Conservation (phyloP, 2,329 filamentous ascomycete genomes). For the Talaromyces atroroseus region DNA sequence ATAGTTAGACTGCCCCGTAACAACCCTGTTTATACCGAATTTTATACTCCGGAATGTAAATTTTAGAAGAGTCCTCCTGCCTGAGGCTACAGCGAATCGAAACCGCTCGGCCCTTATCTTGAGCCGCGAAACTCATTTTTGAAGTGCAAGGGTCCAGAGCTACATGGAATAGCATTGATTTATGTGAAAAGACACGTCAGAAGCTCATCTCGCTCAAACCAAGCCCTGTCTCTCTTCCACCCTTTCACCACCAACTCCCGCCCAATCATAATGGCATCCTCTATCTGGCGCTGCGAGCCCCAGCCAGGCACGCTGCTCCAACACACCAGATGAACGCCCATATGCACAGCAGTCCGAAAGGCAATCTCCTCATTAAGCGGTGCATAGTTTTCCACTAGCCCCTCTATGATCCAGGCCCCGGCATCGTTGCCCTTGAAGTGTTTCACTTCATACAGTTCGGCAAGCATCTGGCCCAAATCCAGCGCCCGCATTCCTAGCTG, state of each 20-base stretch:
- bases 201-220: constrained; percentile 2
- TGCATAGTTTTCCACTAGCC: neutral
- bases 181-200: constrained; percentile 3
- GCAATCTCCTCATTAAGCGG: neutral
- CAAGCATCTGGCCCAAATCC: constrained; percentile 9
- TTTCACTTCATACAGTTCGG: constrained; percentile 9
- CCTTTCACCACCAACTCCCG: constrained; percentile 5
- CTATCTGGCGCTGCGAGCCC: neutral
- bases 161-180: too few relatives aligned
- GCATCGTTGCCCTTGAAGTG: constrained; percentile 7
- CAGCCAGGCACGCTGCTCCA: constrained; percentile 9
- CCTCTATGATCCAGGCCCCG: constrained; percentile 7
- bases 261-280: constrained; percentile 6
- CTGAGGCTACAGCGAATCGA: too few relatives aligned
- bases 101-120: too few relatives aligned
- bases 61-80: too few relatives aligned
- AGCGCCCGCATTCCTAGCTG: constrained; percentile 8
- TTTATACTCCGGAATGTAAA: too few relatives aligned
- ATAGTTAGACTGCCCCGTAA: too few relatives aligned
- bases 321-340: constrained; percentile 13
- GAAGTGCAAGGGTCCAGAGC: too few relatives aligned
- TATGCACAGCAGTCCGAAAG: constrained; percentile 5
- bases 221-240: constrained; percentile 8
- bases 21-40: too few relatives aligned
- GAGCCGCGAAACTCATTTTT: too few relatives aligned